These are phyloP conservation scores for Fusarium floridanum DNA, from an alignment of 2,329 filamentous ascomycete genomes.

Conservation along the genomic window DNA sequence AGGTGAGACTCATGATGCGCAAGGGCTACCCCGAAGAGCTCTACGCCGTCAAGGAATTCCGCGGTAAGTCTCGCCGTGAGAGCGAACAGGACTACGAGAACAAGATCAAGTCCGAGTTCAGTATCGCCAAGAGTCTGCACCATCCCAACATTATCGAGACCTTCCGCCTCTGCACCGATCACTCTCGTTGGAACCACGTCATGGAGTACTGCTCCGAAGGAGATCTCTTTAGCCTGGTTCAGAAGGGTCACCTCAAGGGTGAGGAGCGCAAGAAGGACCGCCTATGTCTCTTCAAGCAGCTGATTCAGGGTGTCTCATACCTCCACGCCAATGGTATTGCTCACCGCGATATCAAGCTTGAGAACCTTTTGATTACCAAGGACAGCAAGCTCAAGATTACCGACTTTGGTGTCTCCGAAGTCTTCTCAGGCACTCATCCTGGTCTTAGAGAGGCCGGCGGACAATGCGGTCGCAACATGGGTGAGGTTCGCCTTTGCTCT, in stretches of 20 bases:
- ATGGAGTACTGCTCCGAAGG: slow-evolving; percentile 93
- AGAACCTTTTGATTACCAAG: slow-evolving; percentile 84
- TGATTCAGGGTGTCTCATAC: slow-evolving; percentile 85
- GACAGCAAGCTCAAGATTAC: slow-evolving; percentile 90
- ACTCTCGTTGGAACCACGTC: slow-evolving; percentile 86
- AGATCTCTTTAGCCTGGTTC: slow-evolving; percentile 82
- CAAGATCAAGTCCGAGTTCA: slow-evolving; percentile 93
- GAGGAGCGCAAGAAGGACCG: slow-evolving; percentile 77
- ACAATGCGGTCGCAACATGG: slow-evolving; percentile 80
- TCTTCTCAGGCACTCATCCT: slow-evolving; percentile 86
- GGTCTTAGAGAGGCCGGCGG: slow-evolving; percentile 80
- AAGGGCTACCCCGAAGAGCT: slow-evolving; percentile 75
- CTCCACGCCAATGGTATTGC: slow-evolving; percentile 87
- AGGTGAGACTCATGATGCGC: slow-evolving; percentile 83
- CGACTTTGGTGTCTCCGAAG: slow-evolving; percentile 90
- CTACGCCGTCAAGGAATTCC: slow-evolving; percentile 91
- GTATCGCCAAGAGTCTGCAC: slow-evolving; percentile 85
- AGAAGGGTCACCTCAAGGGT: slow-evolving; percentile 75
- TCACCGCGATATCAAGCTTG: slow-evolving; percentile 91
- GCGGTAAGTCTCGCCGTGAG: slow-evolving; percentile 77
- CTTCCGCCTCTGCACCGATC: slow-evolving; percentile 79
- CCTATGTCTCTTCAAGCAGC: slow-evolving; percentile 89
- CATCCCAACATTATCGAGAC: slow-evolving; percentile 92
- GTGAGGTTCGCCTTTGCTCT: slow-evolving; percentile 76
- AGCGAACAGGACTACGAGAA: slow-evolving; percentile 81